Evolutionary conservation across 352 stramenopile genomes (phyloP).

Genomic region (Plasmopara muralis): DNA sequence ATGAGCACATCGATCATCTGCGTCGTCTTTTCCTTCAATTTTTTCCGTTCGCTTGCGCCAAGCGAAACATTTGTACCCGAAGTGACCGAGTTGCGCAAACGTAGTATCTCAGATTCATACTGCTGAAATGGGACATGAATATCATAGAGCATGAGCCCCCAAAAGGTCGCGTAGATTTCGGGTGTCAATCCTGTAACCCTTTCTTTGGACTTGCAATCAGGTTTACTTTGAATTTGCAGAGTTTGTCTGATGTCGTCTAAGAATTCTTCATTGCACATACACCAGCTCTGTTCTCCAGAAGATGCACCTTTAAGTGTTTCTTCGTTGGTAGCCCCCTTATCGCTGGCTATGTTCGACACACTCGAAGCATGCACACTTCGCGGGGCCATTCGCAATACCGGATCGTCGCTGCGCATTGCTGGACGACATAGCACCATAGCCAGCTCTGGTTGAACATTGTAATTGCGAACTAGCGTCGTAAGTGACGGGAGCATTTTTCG

Average conservation of each 20-base stretch:
- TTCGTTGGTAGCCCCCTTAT: slow-evolving; percentile 7
- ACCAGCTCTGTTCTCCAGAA: slow-evolving; percentile 37
- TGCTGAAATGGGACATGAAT: slow-evolving; percentile 80
- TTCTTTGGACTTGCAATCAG: slow-evolving; percentile 23
- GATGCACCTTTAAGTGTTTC: slow-evolving; percentile 8
- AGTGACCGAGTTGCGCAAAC: slow-evolving; percentile 52
- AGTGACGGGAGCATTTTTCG: slow-evolving; percentile 67
- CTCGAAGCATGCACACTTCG: slow-evolving; percentile 51
- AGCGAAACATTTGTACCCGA: slow-evolving; percentile 28
- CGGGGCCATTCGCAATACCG: slow-evolving; percentile 51
- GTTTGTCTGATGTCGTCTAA: slow-evolving; percentile 52
- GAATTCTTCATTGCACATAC: slow-evolving; percentile 54
- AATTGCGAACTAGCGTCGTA: slow-evolving; percentile 56
- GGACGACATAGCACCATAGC: slow-evolving; percentile 75
- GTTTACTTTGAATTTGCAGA: slow-evolving; percentile 17
- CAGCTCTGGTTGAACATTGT: slow-evolving; percentile 63
- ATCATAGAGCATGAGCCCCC: slow-evolving; percentile 82
- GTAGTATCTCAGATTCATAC: slow-evolving; percentile 79
- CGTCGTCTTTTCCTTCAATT: slow-evolving; percentile 70
- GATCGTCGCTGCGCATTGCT: slow-evolving; percentile 70
- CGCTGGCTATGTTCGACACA: slow-evolving; percentile 23
- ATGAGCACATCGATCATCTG: slow-evolving; percentile 77
- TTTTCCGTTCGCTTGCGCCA: slow-evolving; percentile 64
- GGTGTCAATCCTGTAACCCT: slow-evolving; percentile 64
- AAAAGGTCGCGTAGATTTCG: slow-evolving; percentile 81